phyloP scores from a whole-genome alignment of 169 alveolate genomes.

The Eimeria tenella region DNA sequence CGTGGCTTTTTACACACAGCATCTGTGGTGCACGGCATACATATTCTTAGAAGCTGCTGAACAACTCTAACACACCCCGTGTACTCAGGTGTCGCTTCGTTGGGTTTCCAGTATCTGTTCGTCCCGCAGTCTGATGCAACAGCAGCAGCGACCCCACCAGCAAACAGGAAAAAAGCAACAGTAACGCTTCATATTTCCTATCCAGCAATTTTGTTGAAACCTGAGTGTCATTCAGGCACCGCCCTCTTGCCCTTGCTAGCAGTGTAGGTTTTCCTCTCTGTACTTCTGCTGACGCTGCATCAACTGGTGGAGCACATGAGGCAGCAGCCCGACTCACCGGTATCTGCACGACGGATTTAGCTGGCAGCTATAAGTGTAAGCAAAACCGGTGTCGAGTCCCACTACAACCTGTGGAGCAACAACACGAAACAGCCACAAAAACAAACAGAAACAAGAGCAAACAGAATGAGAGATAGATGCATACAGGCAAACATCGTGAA shows the following conservation, averaged over 20 bases:
- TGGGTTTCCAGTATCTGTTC: slow-evolving; percentile 53
- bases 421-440: not conserved
- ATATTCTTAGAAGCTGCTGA: too few relatives aligned
- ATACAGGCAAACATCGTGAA: too few relatives aligned
- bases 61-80: not conserved
- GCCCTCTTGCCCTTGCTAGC: too few relatives aligned
- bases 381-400: slow-evolving; percentile 31
- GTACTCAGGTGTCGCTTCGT: not conserved
- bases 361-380: slow-evolving; percentile 53
- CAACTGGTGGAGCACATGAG: not conserved
- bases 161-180: not conserved
- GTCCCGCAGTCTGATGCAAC: slow-evolving; percentile 36
- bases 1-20: too few relatives aligned
- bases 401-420: slow-evolving; percentile 20
- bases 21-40: too few relatives aligned
- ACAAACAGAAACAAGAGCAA: not conserved
- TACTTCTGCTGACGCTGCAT: too few relatives aligned
- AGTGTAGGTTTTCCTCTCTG: too few relatives aligned
- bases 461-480: not conserved
- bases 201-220: too few relatives aligned
- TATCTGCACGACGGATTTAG: not conserved
- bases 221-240: too few relatives aligned
- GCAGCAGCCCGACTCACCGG: slow-evolving; percentile 22
- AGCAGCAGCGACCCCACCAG: not conserved
- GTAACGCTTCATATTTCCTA: too few relatives aligned